phyloP scores from a whole-genome alignment of 805 yeast genomes.

The Huiozyma sinensis region DNA sequence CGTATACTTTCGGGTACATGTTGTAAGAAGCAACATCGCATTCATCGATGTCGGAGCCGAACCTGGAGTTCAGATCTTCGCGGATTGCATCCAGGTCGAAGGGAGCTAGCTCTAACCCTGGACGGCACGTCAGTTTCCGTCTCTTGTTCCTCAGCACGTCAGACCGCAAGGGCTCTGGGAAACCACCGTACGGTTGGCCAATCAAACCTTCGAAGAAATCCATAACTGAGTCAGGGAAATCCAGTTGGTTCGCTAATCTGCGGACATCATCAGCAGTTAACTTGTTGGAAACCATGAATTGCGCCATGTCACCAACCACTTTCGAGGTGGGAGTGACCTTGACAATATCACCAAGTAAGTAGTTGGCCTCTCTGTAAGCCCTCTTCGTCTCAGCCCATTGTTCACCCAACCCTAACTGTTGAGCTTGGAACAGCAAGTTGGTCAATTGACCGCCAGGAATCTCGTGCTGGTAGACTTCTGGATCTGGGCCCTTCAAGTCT shows the following conservation, averaged over 20 bases:
- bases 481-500: conserved; percentile 98
- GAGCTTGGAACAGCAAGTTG: conserved; percentile 96
- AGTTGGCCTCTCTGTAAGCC: conserved; percentile 86
- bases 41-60: conserved; percentile 63
- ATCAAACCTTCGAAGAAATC: conserved; percentile 98
- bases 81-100: conserved; percentile 63
- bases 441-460: conserved; percentile 99
- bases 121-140: conserved; percentile 78
- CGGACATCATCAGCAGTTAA: conserved; percentile 74
- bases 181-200: conserved; percentile 99
- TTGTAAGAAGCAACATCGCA: conserved; percentile 88
- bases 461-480: conserved; percentile 97
- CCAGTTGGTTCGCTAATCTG: conserved; percentile 79
- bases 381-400: conserved; percentile 95
- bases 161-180: conserved; percentile 97
- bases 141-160: conserved; percentile 87
- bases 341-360: conserved; percentile 87
- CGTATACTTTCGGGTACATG: conserved; percentile 97
- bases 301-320: conserved; percentile 99
- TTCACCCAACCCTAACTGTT: conserved; percentile 94
- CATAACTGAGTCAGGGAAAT: conserved; percentile 96
- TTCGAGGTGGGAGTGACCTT: conserved; percentile 99
- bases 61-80: conserved; percentile 65
- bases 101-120: conserved; percentile 85
- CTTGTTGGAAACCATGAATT: conserved; percentile 96